These are phyloP conservation scores for Quercus glauca DNA, from an alignment of 306 rosid species.

Conservation along the genomic window DNA sequence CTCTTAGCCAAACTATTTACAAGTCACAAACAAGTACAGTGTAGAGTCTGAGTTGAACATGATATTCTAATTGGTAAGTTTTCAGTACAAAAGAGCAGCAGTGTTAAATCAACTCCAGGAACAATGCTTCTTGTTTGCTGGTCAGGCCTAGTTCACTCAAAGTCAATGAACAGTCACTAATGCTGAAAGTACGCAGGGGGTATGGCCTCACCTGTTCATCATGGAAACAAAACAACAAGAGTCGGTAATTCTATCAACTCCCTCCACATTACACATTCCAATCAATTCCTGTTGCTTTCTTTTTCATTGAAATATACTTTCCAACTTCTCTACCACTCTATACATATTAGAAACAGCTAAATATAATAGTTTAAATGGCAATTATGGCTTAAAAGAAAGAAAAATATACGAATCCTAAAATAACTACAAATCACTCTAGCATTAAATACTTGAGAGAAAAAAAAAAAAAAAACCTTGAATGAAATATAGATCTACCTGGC, in stretches of 20 bases:
- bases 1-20: neutral
- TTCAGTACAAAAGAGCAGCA: neutral
- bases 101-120: conserved; percentile 65
- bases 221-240: conserved; percentile 16
- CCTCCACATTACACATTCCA: neutral
- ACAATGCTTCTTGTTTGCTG: conserved; percentile 78
- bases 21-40: neutral
- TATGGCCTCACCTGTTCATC: conserved; percentile 69
- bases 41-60: neutral
- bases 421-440: no score
- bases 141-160: conserved; percentile 71
- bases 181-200: conserved; percentile 54
- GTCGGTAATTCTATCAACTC: neutral
- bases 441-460: no score
- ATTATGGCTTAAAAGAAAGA: no score
- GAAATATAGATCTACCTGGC: no score
- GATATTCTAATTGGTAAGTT: conserved; percentile 7
- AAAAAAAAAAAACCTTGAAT: no score
- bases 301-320: neutral
- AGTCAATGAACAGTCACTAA: conserved; percentile 43
- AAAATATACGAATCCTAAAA: no score
- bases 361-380: neutral
- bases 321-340: neutral
- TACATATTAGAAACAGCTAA: neutral
- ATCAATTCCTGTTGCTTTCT: neutral